Percentiles rank a stretch among this genome's conserved stretches.
phyloP scores from a whole-genome alignment of 1,284 basidiomycete species.

The Tremellales sp. region DNA sequence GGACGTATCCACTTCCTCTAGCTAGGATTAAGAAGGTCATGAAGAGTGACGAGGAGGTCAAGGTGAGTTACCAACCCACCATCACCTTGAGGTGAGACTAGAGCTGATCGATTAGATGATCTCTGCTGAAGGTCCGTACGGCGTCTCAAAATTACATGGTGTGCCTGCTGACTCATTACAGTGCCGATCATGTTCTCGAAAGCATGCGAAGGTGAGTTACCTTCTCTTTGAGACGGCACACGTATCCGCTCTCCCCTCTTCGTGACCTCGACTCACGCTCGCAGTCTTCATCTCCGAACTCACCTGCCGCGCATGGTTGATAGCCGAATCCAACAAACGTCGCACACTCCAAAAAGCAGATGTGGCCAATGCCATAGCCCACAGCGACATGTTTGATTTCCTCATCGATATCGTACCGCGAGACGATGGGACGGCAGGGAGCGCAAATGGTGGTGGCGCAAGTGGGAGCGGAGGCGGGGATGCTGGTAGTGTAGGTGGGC shows the following conservation, averaged over 20 bases:
- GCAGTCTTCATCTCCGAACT: conserved; percentile 92
- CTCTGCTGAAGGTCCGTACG: conserved; percentile 76
- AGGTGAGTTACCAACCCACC: conserved; percentile 55
- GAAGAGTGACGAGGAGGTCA: conserved; percentile 95
- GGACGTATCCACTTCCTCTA: conserved; percentile 50
- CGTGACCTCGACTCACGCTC: neutral
- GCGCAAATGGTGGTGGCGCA: neutral
- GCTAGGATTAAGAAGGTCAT: conserved; percentile 96
- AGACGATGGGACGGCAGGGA: conserved; percentile 54
- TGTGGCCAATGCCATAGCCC: conserved; percentile 81
- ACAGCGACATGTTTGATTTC: conserved; percentile 90
- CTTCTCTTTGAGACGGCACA: no score
- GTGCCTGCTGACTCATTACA: conserved; percentile 33
- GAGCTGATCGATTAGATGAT: conserved; percentile 66
- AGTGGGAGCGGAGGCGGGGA: neutral
- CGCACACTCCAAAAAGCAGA: conserved; percentile 85
- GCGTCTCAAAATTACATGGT: neutral
- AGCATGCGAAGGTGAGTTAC: conserved; percentile 82
- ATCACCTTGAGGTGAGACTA: neutral
- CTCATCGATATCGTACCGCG: conserved; percentile 86
- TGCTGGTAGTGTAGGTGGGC: conserved; percentile 1
- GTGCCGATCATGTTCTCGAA: conserved; percentile 92
- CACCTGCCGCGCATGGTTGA: conserved; percentile 86
- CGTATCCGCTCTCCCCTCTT: conserved; percentile 1
- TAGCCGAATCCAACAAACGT: conserved; percentile 87